Evolutionary conservation across 2,329 filamentous ascomycete species (phyloP).

Genomic region (Albophoma yamanashiensis): DNA sequence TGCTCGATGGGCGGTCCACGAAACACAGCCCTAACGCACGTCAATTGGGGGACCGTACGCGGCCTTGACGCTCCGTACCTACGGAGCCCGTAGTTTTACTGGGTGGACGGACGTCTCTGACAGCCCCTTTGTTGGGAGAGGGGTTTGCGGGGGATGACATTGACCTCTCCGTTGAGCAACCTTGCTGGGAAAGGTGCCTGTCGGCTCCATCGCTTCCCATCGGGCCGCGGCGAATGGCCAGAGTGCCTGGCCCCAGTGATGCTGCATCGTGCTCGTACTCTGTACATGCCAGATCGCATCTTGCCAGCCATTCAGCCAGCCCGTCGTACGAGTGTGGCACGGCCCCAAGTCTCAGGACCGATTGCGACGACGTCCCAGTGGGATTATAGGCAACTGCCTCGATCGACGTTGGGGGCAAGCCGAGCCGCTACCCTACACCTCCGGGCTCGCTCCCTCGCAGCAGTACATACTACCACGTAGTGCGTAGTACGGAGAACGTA

Average conservation of each 20-base stretch:
- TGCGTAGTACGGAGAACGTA: no score
- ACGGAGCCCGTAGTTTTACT: background rate
- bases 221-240: background rate
- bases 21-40: background rate
- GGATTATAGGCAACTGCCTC: background rate
- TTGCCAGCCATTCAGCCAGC: background rate
- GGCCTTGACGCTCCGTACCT: background rate
- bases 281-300: background rate
- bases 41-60: background rate
- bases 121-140: background rate
- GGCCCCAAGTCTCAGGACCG: background rate
- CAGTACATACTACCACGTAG: no score
- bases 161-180: background rate
- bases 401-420: background rate
- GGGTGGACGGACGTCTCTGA: background rate
- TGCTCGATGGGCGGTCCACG: background rate
- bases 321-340: background rate
- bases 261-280: background rate
- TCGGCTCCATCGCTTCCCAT: background rate
- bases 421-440: background rate
- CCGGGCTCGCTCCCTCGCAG: background rate
- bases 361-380: background rate
- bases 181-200: background rate
- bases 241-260: background rate
- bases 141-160: background rate